Percentiles rank a stretch among this genome's conserved stretches.
Conservation (phyloP, 2,329 filamentous ascomycete genomes). For the Monosporascus sp. region DNA sequence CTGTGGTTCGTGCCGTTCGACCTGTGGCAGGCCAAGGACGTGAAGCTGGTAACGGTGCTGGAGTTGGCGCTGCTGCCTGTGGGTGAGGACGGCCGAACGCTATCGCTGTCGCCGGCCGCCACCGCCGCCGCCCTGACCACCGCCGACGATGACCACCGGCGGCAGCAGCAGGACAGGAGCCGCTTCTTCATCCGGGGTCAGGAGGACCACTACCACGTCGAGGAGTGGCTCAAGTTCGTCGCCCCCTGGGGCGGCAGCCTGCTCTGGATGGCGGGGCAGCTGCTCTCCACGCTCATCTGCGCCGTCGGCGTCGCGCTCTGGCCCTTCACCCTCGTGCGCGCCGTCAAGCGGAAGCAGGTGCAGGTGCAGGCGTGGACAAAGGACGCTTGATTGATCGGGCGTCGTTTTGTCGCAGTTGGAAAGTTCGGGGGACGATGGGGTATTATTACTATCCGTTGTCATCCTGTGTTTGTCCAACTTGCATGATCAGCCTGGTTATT, state of each 20-base stretch:
- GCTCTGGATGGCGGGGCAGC: constrained; percentile 53
- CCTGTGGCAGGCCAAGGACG: constrained; percentile 53
- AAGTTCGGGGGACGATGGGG: too few relatives aligned
- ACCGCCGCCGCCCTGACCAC: not conserved
- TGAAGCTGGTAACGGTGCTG: constrained; percentile 63
- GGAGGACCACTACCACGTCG: constrained; percentile 76
- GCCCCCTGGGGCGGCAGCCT: constrained; percentile 51
- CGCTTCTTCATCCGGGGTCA: constrained; percentile 71
- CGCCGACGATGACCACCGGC: constrained; percentile 20
- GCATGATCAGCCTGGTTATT: too few relatives aligned
- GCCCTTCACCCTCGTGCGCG: not conserved
- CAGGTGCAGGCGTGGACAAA: not conserved
- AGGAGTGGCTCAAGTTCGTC: constrained; percentile 70
- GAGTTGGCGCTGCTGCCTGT: constrained; percentile 45
- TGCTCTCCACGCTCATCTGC: constrained; percentile 60
- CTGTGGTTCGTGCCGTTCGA: constrained; percentile 70
- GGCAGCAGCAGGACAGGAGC: constrained; percentile 13
- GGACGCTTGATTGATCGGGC: not conserved
- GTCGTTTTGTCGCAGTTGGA: too few relatives aligned
- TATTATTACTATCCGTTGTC: too few relatives aligned
- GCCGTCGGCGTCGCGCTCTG: constrained; percentile 46
- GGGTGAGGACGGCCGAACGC: constrained; percentile 16
- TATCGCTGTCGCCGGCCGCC: constrained; percentile 6
- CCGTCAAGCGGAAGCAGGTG: not conserved
- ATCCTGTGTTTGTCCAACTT: too few relatives aligned